These are phyloP conservation scores for Sungouiozyma intestinalis DNA, from an alignment of 805 yeast genomes.

Conservation along the genomic window DNA sequence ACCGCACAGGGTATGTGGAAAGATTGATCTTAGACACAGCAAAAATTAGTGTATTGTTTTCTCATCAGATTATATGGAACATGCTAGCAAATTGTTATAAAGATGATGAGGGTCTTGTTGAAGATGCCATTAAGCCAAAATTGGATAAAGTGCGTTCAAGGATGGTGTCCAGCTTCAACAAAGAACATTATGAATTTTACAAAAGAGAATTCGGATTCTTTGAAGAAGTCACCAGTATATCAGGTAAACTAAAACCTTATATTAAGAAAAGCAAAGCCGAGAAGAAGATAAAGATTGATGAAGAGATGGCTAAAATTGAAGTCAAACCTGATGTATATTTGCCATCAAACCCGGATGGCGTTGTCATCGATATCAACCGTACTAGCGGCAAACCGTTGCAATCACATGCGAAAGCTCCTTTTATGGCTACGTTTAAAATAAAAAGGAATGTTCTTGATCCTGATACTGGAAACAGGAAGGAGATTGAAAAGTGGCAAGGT, in stretches of 20 bases:
- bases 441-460: conserved; percentile 40
- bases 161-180: conserved; percentile 53
- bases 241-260: conserved; percentile 90
- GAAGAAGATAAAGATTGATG: conserved; percentile 90
- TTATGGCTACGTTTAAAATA: conserved; percentile 90
- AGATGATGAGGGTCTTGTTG: conserved; percentile 75
- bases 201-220: conserved; percentile 81
- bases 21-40: conserved; percentile 88
- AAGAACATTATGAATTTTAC: conserved; percentile 56
- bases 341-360: conserved; percentile 95
- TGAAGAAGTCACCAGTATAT: conserved; percentile 81
- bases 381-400: conserved; percentile 90
- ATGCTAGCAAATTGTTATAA: conserved; percentile 87
- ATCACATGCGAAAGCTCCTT: conserved; percentile 98
- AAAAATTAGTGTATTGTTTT: conserved; percentile 77
- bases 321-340: conserved; percentile 78
- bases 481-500: conserved; percentile 71
- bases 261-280: conserved; percentile 93
- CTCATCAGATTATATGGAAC: conserved; percentile 98
- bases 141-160: conserved; percentile 60
- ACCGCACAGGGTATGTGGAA: conserved; percentile 73
- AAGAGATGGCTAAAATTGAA: conserved; percentile 74
- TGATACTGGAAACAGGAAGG: conserved; percentile 31
- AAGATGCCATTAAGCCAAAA: conserved; percentile 74
- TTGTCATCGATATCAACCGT: conserved; percentile 82